Conservation (phyloP, 352 stramenopile genomes). For the Phytophthora cajani region DNA sequence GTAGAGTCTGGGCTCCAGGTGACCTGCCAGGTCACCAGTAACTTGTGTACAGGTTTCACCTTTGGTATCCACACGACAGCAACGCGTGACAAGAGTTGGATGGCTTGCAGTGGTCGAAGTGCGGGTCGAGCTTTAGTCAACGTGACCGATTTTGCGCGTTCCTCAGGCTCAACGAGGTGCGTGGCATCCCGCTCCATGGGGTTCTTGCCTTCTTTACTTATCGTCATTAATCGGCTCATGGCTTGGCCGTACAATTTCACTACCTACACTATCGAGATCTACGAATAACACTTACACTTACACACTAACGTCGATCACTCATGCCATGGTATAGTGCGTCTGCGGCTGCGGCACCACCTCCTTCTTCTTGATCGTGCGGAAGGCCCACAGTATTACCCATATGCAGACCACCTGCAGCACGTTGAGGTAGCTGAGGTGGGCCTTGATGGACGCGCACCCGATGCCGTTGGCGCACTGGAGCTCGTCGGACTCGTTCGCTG, state of each 20-base stretch:
- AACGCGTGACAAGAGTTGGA: slow-evolving; percentile 14
- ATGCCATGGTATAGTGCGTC: slow-evolving; percentile 14
- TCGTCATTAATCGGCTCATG: background rate
- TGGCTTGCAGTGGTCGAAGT: slow-evolving; percentile 9
- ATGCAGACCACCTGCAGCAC: slow-evolving; percentile 45
- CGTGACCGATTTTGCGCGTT: slow-evolving; percentile 11
- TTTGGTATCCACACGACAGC: slow-evolving; percentile 15
- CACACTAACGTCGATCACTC: slow-evolving; percentile 17
- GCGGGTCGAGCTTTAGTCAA: slow-evolving; percentile 5
- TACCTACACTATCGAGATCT: background rate
- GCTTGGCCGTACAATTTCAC: background rate
- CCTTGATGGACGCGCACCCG: slow-evolving; percentile 49
- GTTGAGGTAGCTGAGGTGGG: slow-evolving; percentile 45
- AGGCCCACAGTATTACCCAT: slow-evolving; percentile 48
- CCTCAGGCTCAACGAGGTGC: background rate
- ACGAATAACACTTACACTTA: slow-evolving; percentile 4
- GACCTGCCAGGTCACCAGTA: background rate
- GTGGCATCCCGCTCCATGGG: background rate
- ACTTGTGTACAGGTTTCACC: background rate
- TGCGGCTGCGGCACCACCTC: slow-evolving; percentile 40
- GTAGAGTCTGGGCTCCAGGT: slow-evolving; percentile 8
- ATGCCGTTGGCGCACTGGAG: slow-evolving; percentile 69
- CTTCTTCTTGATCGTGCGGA: slow-evolving; percentile 52
- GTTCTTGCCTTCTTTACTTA: slow-evolving; percentile 1
- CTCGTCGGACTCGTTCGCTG: slow-evolving; percentile 39